phyloP scores from a whole-genome alignment of 73 alveolate genomes.

The Diophrys sp. region DNA sequence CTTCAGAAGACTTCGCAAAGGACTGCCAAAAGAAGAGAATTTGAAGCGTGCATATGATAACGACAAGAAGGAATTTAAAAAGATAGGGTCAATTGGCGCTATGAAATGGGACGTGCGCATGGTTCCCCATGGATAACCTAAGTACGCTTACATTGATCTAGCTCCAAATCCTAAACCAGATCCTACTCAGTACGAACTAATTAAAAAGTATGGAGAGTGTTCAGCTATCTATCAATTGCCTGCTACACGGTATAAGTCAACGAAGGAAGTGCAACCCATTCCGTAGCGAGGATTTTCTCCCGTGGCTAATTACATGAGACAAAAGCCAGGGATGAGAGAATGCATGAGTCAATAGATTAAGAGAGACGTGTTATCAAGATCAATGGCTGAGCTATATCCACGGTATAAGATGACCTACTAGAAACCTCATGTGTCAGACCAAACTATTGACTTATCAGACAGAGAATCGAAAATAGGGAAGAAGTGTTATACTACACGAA shows the following conservation, averaged over 20 bases:
- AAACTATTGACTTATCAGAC: neutral
- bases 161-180: neutral
- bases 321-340: neutral
- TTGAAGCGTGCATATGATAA: neutral
- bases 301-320: neutral
- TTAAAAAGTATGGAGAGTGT: neutral
- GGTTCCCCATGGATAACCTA: neutral
- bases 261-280: neutral
- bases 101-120: neutral
- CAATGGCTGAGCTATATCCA: neutral
- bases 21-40: neutral
- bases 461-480: neutral
- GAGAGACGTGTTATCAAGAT: neutral
- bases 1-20: neutral
- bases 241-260: neutral
- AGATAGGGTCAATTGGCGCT: neutral
- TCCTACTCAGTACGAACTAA: neutral
- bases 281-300: neutral
- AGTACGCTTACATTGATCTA: neutral
- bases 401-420: neutral
- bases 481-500: neutral
- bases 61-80: neutral
- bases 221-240: neutral
- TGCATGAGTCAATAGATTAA: neutral
- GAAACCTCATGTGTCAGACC: neutral